Evolutionary conservation across 495 filamentous ascomycete species (phyloP), one percentile per base, ranked within the genome.

Genomic region (Podospora bellae-mahoneyi): DNA sequence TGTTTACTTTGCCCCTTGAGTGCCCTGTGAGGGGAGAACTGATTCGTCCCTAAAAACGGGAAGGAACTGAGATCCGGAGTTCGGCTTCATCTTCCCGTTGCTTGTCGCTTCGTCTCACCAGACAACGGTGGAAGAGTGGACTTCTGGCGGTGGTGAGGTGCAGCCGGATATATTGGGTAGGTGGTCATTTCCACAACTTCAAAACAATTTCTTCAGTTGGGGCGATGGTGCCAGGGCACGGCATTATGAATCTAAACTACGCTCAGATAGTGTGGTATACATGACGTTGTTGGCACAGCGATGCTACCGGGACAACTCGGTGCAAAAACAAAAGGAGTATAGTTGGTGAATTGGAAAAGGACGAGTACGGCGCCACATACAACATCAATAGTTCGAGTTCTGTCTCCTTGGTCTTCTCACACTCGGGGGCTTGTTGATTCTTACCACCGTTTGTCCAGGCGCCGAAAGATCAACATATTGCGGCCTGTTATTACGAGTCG

Each of bases 371-470:
- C 34, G 10, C 5, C 34, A 39, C 10, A 5, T 2, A 39, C 34
- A 10, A 39, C 5, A 48, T 48, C 39, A 48, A 48, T 18, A 48
- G 39, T 48, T 48, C 2, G 39, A 48, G 39, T 48, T 64, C n/a
- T 20, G 7, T 28, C 44, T 32, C 13, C 64, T 58, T 3, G 56
- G 60, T 27, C 67, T 56, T 5, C 64, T 39, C 18, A 27, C 10
- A 10, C 65, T 30, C 19, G 65, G 56, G 0, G 70, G 67, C 9
- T 64, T 58, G 58, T 64, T 64, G 9, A 72, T 72, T 44, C 64
- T 34, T 15, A 72, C 70, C 26, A 72, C 70, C 18, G 70, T 72
- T 67, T 67, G 23, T 1, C 70, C 67, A 4, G 61, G 32, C 60
- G 56, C 28, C 56, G 69, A 20, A 23, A 72, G 69, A 23, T 67